A percentile compares a stretch with the other conserved stretches of the same genome.
Evolutionary conservation across 2,329 filamentous ascomycete genomes (phyloP).

Genomic region (Zymoseptoria ardabiliae): DNA sequence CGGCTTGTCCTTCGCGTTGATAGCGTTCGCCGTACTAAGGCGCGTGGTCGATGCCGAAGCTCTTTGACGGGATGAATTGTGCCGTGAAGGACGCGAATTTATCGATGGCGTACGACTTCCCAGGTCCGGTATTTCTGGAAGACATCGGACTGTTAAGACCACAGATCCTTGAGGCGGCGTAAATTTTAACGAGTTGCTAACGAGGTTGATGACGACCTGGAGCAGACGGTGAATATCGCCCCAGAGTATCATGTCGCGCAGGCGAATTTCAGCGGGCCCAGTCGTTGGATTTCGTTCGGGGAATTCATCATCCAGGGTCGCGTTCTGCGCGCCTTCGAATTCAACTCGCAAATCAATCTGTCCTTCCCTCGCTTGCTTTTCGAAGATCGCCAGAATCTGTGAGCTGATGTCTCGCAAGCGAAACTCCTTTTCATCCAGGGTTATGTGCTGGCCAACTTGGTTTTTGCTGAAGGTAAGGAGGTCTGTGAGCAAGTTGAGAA

Average conservation of each 20-base stretch:
- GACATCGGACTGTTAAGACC: constrained; percentile 65
- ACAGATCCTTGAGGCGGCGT: constrained; percentile 71
- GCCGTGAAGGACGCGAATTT: background rate
- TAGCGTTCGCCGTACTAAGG: background rate
- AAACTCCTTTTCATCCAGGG: constrained; percentile 78
- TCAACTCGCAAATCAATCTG: constrained; percentile 66
- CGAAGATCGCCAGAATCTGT: constrained; percentile 78
- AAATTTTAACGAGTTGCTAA: constrained; percentile 88
- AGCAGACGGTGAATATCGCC: constrained; percentile 84
- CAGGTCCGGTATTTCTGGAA: constrained; percentile 44
- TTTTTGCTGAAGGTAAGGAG: constrained; percentile 91
- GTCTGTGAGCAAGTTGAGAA: constrained; percentile 81
- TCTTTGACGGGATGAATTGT: background rate
- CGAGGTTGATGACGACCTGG: constrained; percentile 85
- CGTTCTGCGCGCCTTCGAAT: constrained; percentile 50
- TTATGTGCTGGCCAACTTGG: constrained; percentile 70
- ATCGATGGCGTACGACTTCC: background rate
- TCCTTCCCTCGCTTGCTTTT: constrained; percentile 77
- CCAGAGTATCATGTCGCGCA: constrained; percentile 81
- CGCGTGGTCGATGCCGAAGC: background rate
- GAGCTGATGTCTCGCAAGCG: constrained; percentile 71
- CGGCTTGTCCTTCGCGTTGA: background rate
- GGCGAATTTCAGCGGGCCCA: constrained; percentile 45
- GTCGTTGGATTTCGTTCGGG: constrained; percentile 28
- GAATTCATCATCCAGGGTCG: constrained; percentile 23